Evolutionary conservation across 192 early-diverging fungal species (phyloP).

Genomic region (Radiomyces spectabilis): DNA sequence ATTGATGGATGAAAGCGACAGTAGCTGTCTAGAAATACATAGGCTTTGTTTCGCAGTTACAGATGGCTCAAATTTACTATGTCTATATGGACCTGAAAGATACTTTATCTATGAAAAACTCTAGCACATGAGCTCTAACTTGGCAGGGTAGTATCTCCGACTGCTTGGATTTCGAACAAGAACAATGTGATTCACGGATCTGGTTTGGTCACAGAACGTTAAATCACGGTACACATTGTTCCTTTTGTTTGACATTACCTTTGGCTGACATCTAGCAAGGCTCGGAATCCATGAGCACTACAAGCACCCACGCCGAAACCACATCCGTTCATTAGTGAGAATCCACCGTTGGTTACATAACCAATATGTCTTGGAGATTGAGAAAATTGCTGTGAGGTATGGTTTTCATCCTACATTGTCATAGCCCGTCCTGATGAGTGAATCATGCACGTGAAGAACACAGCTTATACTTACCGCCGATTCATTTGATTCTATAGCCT

Average conservation of each 20-base stretch:
- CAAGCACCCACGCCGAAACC: slow-evolving; percentile 62
- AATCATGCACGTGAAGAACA: not conserved
- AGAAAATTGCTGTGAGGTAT: slow-evolving; percentile 25
- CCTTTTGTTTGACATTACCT: slow-evolving; percentile 4
- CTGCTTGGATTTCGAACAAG: too few relatives aligned
- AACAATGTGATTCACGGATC: too few relatives aligned
- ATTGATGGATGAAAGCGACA: too few relatives aligned
- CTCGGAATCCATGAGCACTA: slow-evolving; percentile 37
- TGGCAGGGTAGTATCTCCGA: too few relatives aligned
- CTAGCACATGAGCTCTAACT: too few relatives aligned
- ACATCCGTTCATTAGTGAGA: slow-evolving; percentile 53
- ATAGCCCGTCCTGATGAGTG: not conserved
- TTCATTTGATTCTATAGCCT: slow-evolving; percentile 2
- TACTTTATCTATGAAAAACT: too few relatives aligned
- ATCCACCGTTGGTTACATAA: slow-evolving; percentile 64
- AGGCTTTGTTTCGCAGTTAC: too few relatives aligned
- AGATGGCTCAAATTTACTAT: too few relatives aligned
- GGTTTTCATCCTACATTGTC: slow-evolving; percentile 21
- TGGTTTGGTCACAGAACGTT: too few relatives aligned
- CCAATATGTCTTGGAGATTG: slow-evolving; percentile 45
- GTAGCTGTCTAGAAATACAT: too few relatives aligned
- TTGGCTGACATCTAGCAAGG: slow-evolving; percentile 27
- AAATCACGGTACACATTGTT: too few relatives aligned
- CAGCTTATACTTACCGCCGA: slow-evolving; percentile 13
- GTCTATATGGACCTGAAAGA: too few relatives aligned